Percentiles rank a stretch among this genome's conserved stretches.
phyloP scores from a whole-genome alignment of 306 rosid genomes.

The Vigna reflexopilosa region DNA sequence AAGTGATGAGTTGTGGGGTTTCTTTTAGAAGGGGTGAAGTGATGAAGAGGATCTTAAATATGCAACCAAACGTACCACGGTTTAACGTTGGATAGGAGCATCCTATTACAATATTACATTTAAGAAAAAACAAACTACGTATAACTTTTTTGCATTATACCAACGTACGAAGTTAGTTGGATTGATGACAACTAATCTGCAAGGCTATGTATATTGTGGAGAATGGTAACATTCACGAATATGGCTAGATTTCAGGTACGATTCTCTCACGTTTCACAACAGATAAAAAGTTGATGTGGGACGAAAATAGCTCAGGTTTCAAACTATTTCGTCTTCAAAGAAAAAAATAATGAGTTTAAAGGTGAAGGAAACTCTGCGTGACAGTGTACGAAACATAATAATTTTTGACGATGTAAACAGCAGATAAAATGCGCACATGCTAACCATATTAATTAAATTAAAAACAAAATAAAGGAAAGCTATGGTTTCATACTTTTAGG shows the following conservation, averaged over 20 bases:
- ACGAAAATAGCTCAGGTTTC: too few species aligned
- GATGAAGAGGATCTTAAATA: background rate
- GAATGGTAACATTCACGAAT: background rate
- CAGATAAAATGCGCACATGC: constrained; percentile 9
- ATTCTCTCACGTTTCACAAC: background rate
- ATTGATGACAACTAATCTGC: background rate
- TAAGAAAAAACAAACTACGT: background rate
- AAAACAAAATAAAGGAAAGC: background rate
- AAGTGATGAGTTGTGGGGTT: too few species aligned
- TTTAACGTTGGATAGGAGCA: background rate
- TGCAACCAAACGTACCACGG: background rate
- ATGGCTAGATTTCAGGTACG: background rate
- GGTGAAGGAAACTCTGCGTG: background rate
- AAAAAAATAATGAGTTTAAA: background rate
- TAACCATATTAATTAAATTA: constrained; percentile 2
- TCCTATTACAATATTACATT: background rate
- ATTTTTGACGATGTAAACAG: background rate
- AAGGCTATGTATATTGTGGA: background rate
- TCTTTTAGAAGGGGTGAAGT: background rate
- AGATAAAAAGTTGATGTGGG: background rate
- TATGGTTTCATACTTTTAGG: background rate
- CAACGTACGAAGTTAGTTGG: background rate
- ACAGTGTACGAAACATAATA: background rate
- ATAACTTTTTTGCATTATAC: background rate
- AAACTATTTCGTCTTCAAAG: background rate